A percentile compares a stretch with the other conserved stretches of the same genome.
phyloP scores from a whole-genome alignment of 2,329 filamentous ascomycete genomes.

The Metarhizium rileyi region DNA sequence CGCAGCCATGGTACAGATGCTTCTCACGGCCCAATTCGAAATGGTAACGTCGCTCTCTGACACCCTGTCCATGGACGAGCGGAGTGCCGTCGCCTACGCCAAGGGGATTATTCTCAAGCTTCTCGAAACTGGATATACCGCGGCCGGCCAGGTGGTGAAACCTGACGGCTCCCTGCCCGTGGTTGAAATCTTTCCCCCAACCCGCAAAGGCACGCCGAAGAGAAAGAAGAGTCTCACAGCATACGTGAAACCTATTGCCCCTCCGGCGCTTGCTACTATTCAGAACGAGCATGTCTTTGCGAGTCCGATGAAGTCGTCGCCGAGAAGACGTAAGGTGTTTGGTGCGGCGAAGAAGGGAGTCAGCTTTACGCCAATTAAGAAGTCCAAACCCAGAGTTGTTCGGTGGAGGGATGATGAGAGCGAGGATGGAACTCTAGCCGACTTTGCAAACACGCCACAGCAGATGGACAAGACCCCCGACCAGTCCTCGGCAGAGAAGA shows the following conservation, averaged over 20 bases:
- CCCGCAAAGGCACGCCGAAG: slow-evolving; percentile 67
- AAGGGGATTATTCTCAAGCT: slow-evolving; percentile 69
- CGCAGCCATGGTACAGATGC: slow-evolving; percentile 65
- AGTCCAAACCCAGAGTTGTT: slow-evolving; percentile 66
- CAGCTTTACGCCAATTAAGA: slow-evolving; percentile 73
- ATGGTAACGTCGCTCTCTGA: slow-evolving; percentile 75
- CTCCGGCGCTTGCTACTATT: slow-evolving; percentile 30
- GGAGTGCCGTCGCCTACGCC: slow-evolving; percentile 72
- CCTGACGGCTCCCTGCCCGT: slow-evolving; percentile 62
- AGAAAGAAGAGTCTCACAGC: slow-evolving; percentile 46
- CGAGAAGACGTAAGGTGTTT: slow-evolving; percentile 63
- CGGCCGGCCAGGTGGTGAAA: slow-evolving; percentile 77
- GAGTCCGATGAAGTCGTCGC: slow-evolving; percentile 62
- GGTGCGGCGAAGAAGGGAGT: slow-evolving; percentile 57
- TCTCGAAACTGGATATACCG: slow-evolving; percentile 63
- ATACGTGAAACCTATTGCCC: slow-evolving; percentile 33
- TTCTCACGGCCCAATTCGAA: slow-evolving; percentile 87
- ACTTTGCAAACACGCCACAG: slow-evolving; percentile 85
- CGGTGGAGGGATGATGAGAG: slow-evolving; percentile 87
- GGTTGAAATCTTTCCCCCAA: slow-evolving; percentile 60
- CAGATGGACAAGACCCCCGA: slow-evolving; percentile 48
- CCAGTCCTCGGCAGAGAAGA: slow-evolving; percentile 15
- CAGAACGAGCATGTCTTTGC: slow-evolving; percentile 20
- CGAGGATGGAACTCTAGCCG: slow-evolving; percentile 73
- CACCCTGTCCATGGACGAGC: slow-evolving; percentile 72